Evolutionary conservation across 371 early-diverging fungal genomes (phyloP).

Genomic region (Entomophthora muscae): DNA sequence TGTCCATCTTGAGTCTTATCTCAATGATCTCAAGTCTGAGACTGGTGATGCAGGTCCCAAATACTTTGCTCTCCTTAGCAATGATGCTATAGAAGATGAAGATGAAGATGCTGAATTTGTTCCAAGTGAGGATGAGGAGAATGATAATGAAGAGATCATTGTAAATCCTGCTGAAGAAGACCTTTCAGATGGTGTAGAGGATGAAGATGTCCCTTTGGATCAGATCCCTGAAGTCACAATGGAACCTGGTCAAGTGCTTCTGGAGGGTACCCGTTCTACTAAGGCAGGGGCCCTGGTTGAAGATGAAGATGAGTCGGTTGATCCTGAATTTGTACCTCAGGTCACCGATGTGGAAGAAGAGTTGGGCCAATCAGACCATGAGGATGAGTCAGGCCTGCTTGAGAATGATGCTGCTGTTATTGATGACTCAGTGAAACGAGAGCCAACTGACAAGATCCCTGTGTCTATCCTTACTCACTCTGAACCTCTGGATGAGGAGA

Average conservation of each 20-base stretch:
- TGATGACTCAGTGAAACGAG: not conserved
- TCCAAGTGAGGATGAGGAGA: not conserved
- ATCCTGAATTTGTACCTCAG: not conserved
- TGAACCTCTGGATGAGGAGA: not conserved
- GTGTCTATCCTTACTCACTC: not conserved
- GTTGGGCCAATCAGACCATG: not conserved
- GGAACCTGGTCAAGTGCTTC: not conserved
- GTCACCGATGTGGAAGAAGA: not conserved
- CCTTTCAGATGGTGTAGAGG: not conserved
- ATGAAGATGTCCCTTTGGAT: not conserved
- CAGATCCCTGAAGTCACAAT: not conserved
- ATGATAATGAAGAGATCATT: not conserved
- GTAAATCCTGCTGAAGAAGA: not conserved
- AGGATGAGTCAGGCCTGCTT: not conserved
- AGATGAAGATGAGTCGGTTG: not conserved
- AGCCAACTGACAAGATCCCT: not conserved
- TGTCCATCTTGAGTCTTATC: not conserved
- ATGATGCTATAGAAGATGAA: not conserved
- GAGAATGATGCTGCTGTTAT: not conserved
- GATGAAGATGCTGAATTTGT: not conserved
- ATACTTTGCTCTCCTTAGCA: not conserved
- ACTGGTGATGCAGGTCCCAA: not conserved
- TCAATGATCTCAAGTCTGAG: not conserved
- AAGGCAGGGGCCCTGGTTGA: not conserved
- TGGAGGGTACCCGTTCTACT: not conserved